A percentile compares a stretch with the other conserved stretches of the same genome.
Conservation (phyloP, 2,329 filamentous ascomycete genomes). For the Eutypa lata region DNA sequence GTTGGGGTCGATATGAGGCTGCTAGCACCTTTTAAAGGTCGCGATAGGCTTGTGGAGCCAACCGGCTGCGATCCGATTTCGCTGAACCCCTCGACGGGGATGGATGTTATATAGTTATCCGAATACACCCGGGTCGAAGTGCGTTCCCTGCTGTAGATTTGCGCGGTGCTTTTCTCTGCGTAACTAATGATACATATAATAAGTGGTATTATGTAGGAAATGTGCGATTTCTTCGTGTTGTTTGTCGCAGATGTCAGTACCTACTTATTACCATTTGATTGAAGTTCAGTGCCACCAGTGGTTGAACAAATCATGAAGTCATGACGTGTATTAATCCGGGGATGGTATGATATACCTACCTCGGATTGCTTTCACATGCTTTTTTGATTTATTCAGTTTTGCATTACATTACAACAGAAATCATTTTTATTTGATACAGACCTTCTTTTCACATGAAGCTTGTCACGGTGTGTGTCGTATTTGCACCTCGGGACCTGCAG, state of each 20-base stretch:
- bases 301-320: neutral
- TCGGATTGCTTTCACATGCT: neutral
- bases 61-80: neutral
- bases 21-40: too few species aligned
- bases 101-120: neutral
- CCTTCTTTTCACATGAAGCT: neutral
- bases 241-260: too few species aligned
- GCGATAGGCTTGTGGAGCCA: neutral
- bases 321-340: neutral
- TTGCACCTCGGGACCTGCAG: neutral
- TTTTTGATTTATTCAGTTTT: neutral
- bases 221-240: too few species aligned
- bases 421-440: neutral
- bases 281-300: too few species aligned
- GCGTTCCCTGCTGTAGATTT: too few species aligned
- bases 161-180: too few species aligned
- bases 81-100: neutral
- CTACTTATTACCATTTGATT: too few species aligned
- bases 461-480: neutral
- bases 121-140: too few species aligned
- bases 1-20: too few species aligned
- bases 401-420: neutral
- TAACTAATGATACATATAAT: too few species aligned
- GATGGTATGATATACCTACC: neutral
- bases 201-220: too few species aligned